phyloP scores from a whole-genome alignment of 768 basidiomycete genomes.

The Lentinula sp. region DNA sequence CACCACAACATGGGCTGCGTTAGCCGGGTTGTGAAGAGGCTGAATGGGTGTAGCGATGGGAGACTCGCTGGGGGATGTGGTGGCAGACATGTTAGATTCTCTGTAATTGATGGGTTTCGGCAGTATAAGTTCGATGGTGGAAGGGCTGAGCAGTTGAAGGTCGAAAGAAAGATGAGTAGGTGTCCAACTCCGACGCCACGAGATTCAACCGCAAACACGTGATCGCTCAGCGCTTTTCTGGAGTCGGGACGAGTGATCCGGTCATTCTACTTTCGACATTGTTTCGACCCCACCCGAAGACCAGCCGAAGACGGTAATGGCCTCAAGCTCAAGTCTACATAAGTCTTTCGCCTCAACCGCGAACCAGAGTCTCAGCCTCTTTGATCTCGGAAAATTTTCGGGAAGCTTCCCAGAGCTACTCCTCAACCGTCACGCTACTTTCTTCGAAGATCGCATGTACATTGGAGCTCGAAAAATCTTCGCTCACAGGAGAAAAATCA shows the following conservation, averaged over 20 bases:
- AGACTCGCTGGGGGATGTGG: constrained; percentile 60
- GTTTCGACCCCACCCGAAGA: too few relatives aligned
- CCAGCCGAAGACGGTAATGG: too few relatives aligned
- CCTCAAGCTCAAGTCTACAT: too few relatives aligned
- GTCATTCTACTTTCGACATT: too few relatives aligned
- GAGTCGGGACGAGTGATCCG: not conserved
- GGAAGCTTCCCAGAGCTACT: not conserved
- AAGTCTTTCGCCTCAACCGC: constrained; percentile 18
- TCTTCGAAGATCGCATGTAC: constrained; percentile 21
- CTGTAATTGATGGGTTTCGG: not conserved
- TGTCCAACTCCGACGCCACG: too few relatives aligned
- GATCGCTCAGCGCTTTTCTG: constrained; percentile 4
- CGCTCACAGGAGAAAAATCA: too few relatives aligned
- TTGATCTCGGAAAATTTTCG: not conserved
- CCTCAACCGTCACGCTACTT: not conserved
- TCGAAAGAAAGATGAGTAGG: not conserved
- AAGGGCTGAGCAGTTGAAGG: not conserved
- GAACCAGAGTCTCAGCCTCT: not conserved
- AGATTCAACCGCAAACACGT: constrained; percentile 12
- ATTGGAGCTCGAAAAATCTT: too few relatives aligned
- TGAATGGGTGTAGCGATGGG: constrained; percentile 56
- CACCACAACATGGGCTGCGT: constrained; percentile 71
- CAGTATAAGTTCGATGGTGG: not conserved
- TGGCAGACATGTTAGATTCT: constrained; percentile 25
- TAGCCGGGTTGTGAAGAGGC: constrained; percentile 81